Percentiles rank a stretch among this genome's conserved stretches.
Evolutionary conservation across 2,329 filamentous ascomycete species (phyloP).

Genomic region (Diaporthe ilicicola): DNA sequence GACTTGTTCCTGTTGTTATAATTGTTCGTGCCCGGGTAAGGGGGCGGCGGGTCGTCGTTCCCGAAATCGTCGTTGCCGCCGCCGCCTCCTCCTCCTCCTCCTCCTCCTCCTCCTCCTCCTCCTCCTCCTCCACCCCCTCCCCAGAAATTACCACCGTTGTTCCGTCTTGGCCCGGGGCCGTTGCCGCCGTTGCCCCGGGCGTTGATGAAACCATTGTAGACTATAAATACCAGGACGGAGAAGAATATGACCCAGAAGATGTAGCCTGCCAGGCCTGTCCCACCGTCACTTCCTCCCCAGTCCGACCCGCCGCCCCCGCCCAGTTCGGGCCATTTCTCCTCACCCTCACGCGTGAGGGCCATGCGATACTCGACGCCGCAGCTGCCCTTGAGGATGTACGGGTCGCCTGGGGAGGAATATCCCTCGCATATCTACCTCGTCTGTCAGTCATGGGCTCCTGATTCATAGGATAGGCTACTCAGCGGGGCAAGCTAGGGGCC

Average conservation of each 20-base stretch:
- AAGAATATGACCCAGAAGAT: slow-evolving; percentile 72
- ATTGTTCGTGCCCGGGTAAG: slow-evolving; percentile 55
- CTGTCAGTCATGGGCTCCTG: neutral
- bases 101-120: too few species aligned
- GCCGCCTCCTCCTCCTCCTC: slow-evolving; percentile 49
- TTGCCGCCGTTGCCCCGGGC: slow-evolving; percentile 32
- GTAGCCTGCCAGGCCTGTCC: slow-evolving; percentile 46
- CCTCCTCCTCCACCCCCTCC: too few species aligned
- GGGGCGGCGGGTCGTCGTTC: slow-evolving; percentile 60
- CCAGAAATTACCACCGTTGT: slow-evolving; percentile 51
- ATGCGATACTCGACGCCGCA: slow-evolving; percentile 92
- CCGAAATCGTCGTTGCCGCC: slow-evolving; percentile 42
- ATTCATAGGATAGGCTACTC: neutral
- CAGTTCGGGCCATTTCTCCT: slow-evolving; percentile 71
- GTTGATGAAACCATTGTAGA: slow-evolving; percentile 61
- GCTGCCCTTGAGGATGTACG: slow-evolving; percentile 88
- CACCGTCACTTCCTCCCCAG: slow-evolving; percentile 39
- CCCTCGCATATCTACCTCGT: slow-evolving; percentile 79
- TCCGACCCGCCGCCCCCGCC: slow-evolving; percentile 48
- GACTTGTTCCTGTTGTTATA: neutral
- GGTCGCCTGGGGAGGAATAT: slow-evolving; percentile 78
- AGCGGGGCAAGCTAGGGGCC: too few species aligned
- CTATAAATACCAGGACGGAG: slow-evolving; percentile 66
- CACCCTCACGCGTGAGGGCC: slow-evolving; percentile 78
- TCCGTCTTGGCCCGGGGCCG: slow-evolving; percentile 39